Percentiles rank a stretch among this genome's conserved stretches.
phyloP scores from a whole-genome alignment of 345 rosid species.

The Dipteronia dyeriana region DNA sequence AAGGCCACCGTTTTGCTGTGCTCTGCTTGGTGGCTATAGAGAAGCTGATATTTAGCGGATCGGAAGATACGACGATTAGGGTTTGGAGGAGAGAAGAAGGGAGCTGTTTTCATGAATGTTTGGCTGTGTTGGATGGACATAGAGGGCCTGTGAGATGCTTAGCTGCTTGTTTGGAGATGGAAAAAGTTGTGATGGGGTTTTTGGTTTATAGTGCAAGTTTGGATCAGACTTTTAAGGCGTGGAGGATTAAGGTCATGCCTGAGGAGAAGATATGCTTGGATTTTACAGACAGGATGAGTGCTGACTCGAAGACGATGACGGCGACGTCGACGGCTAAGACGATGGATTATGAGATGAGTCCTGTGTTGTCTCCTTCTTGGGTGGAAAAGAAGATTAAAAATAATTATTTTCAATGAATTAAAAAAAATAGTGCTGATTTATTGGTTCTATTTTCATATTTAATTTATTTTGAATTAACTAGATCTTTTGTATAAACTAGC shows the following conservation, averaged over 20 bases:
- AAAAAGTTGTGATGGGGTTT: slow-evolving; percentile 49
- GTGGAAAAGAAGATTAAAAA: slow-evolving; percentile 47
- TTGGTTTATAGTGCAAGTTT: slow-evolving; percentile 53
- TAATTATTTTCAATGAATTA: slow-evolving; percentile 27
- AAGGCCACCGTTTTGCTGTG: slow-evolving; percentile 47
- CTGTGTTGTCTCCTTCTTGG: slow-evolving; percentile 60
- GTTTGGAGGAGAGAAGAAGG: slow-evolving; percentile 63
- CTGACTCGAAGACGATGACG: slow-evolving; percentile 14
- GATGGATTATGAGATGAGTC: slow-evolving; percentile 43
- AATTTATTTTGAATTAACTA: not conserved
- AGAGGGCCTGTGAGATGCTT: slow-evolving; percentile 51
- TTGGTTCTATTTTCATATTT: not conserved
- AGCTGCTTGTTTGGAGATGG: slow-evolving; percentile 46
- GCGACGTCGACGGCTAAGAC: slow-evolving; percentile 1
- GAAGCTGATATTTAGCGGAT: slow-evolving; percentile 50
- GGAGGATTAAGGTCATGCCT: slow-evolving; percentile 53
- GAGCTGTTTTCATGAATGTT: slow-evolving; percentile 51
- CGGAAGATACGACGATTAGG: slow-evolving; percentile 57
- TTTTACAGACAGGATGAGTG: slow-evolving; percentile 17
- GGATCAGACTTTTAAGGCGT: slow-evolving; percentile 53
- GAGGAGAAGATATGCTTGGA: slow-evolving; percentile 32
- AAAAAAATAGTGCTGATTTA: not conserved
- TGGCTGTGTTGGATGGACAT: slow-evolving; percentile 52
- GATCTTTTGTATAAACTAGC: not conserved
- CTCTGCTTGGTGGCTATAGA: slow-evolving; percentile 41